Evolutionary conservation across 2,329 filamentous ascomycete species (phyloP), one percentile per base, ranked within the genome.

Genomic region (Drechslerella dactyloides): DNA sequence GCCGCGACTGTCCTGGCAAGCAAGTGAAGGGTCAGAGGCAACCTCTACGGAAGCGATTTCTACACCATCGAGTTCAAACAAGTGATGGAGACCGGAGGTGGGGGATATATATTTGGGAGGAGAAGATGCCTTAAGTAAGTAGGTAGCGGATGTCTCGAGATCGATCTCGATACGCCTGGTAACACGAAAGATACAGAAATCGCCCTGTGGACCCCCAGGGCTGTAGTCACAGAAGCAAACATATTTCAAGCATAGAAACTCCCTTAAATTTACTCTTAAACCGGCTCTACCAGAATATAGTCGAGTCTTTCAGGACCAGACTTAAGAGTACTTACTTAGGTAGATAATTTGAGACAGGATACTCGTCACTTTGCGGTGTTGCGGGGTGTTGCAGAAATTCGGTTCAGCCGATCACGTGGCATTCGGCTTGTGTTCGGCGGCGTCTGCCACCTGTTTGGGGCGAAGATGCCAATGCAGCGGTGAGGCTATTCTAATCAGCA

Each of bases 31-130:
- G 30, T 24, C 23, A 54, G 15, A n/a, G 30, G 19, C 15, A 62
- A 62, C 11, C 19, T 23, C 10, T n/a, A 54, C 23, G 59, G 59
- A 23, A 54, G 23, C 17, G 46, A 21, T 23, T 62, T 54, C 15
- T 62, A 54, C 21, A n/a, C 15, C 13, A 62, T 62, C 17, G 59
- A 62, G 13, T 62, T 62, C 24, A 48, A 62, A 8, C 44, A 54
- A 30, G 59, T 62, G 2, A 62, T 62, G 59, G 50, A 62, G 23
- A 48, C n/a, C 54, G 4, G 59, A 62, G 23, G 48, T 48, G 6
- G 59, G 54, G 35, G 54, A 62, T 8, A 17, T 62, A 11, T 62
- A 15, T 62, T 62, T 46, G 51, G 59, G 37, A n/a, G 54, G n/a
- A 33, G 54, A 23, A n/a, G n/a, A n/a, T n/a, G n/a, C n/a, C n/a